These are phyloP conservation scores for Botrytis deweyae DNA, from an alignment of 2,329 filamentous ascomycete genomes.

Conservation along the genomic window DNA sequence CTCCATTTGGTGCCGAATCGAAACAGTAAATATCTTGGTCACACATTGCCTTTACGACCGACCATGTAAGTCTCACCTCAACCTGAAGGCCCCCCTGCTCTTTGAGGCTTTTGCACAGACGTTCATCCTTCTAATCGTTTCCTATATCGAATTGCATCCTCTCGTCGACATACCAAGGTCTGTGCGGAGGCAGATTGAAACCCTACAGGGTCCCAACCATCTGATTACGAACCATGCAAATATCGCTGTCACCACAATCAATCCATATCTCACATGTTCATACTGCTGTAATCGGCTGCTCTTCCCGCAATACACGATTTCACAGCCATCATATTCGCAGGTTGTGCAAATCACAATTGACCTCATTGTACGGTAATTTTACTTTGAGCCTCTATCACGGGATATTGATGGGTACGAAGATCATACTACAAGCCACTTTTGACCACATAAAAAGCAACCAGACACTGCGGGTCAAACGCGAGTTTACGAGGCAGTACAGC, in stretches of 20 bases:
- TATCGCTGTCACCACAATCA: background rate
- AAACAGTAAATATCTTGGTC: conserved; percentile 1
- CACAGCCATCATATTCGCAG: background rate
- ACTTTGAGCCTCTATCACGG: background rate
- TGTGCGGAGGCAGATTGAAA: conserved; percentile 3
- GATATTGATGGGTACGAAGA: background rate
- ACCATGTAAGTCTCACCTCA: background rate
- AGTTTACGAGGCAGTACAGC: background rate
- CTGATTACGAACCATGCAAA: conserved; percentile 4
- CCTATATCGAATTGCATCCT: background rate
- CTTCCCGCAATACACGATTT: background rate
- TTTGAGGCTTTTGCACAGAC: conserved; percentile 12
- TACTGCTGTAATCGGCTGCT: background rate
- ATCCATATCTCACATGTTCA: background rate
- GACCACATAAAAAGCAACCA: background rate
- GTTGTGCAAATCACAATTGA: background rate
- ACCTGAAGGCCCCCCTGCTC: background rate
- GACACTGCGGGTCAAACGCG: conserved; percentile 8
- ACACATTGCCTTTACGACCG: background rate
- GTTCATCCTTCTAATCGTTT: background rate
- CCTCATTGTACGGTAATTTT: background rate
- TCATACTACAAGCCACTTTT: conserved; percentile 8
- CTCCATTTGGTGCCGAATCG: conserved; percentile 6
- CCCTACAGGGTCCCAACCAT: background rate
- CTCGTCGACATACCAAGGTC: conserved; percentile 6